Evolutionary conservation across 2,329 filamentous ascomycete genomes (phyloP).

Genomic region (Aurifilum marmelostoma): DNA sequence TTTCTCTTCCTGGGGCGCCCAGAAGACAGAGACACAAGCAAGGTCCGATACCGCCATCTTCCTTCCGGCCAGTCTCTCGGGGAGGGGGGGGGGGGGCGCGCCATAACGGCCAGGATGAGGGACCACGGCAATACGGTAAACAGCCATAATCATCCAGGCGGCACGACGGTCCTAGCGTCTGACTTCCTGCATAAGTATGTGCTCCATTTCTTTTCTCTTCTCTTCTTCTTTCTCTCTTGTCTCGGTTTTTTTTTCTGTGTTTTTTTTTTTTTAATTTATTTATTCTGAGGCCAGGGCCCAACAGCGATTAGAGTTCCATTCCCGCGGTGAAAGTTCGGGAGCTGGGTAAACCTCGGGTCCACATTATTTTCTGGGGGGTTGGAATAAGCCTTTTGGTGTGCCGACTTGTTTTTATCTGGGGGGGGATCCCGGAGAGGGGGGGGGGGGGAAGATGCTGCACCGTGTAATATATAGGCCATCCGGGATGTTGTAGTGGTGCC

Average conservation of each 20-base stretch:
- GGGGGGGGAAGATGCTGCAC: no score
- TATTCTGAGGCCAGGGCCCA: no score
- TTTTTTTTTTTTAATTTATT: no score
- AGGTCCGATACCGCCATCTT: constrained; percentile 11
- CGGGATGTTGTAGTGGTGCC: background rate
- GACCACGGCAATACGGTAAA: no score
- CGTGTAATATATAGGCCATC: background rate
- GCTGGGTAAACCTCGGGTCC: constrained; percentile 22
- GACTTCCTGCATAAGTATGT: background rate
- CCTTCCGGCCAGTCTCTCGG: background rate
- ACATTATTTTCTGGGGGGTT: background rate
- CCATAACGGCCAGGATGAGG: no score
- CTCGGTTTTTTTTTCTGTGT: no score
- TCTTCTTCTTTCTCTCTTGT: no score
- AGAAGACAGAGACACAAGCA: background rate
- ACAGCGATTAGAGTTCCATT: no score
- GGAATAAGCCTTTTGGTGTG: no score
- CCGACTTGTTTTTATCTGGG: no score
- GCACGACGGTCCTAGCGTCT: constrained; percentile 24
- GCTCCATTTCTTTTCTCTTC: background rate
- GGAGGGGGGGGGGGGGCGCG: no score
- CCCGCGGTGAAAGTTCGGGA: constrained; percentile 25
- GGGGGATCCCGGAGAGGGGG: no score
- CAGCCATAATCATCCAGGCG: constrained; percentile 17
- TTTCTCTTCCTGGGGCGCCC: background rate